These are phyloP conservation scores for Elongisporangium undulatum DNA, from an alignment of 352 stramenopile species.

Conservation along the genomic window DNA sequence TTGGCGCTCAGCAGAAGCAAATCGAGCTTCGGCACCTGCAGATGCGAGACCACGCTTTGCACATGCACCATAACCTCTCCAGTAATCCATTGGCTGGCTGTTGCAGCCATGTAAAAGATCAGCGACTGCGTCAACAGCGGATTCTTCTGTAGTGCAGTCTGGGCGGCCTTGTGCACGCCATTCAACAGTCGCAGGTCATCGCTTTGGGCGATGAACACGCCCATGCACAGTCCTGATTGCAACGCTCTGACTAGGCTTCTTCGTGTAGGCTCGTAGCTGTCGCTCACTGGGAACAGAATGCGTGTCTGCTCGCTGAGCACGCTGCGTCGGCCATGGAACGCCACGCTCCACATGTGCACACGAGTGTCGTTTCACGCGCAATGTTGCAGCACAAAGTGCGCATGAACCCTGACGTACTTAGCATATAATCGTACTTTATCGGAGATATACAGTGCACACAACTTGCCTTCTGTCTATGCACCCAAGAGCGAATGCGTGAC, in stretches of 20 bases:
- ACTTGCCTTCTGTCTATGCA: background rate
- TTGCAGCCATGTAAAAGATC: constrained; percentile 24
- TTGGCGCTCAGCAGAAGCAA: constrained; percentile 34
- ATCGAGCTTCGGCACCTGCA: constrained; percentile 36
- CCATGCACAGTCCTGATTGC: constrained; percentile 28
- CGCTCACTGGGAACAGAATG: constrained; percentile 40
- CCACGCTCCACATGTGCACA: constrained; percentile 44
- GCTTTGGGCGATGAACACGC: constrained; percentile 20
- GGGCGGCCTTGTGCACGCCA: constrained; percentile 19
- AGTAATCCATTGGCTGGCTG: constrained; percentile 10
- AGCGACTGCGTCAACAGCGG: constrained; percentile 18
- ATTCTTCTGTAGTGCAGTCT: constrained; percentile 22
- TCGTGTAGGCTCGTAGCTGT: constrained; percentile 13
- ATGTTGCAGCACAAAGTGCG: background rate
- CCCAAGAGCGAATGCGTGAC: background rate
- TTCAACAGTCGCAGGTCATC: constrained; percentile 25
- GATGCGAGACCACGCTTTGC: constrained; percentile 18
- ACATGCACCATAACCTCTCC: constrained; percentile 18
- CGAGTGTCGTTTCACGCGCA: background rate
- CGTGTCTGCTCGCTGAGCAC: constrained; percentile 36
- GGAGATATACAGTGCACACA: background rate
- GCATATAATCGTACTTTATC: background rate
- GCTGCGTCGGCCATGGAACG: constrained; percentile 26
- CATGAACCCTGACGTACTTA: background rate
- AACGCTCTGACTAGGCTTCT: constrained; percentile 23